phyloP scores from a whole-genome alignment of 768 basidiomycete genomes.

The Dacryopinax primogenitus region DNA sequence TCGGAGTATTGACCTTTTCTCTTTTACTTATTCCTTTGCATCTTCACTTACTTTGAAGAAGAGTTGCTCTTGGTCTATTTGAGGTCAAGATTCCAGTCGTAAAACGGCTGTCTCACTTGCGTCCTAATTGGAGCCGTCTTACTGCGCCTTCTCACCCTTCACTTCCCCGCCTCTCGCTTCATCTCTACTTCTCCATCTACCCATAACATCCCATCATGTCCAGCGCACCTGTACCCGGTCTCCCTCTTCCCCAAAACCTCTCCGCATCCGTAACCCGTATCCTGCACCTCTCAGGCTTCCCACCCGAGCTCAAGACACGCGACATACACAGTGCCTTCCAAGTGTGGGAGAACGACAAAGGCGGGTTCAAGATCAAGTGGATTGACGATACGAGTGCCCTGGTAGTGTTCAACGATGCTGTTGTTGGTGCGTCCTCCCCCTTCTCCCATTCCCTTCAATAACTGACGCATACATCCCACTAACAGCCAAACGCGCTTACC shows the following conservation, averaged over 20 bases:
- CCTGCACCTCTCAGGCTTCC: constrained; percentile 81
- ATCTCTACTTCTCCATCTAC: not conserved
- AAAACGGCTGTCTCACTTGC: not conserved
- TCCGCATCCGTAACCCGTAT: constrained; percentile 95
- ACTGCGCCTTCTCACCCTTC: not conserved
- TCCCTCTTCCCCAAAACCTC: constrained; percentile 28
- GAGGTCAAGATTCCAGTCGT: not conserved
- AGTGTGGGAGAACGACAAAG: constrained; percentile 72
- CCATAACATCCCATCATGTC: constrained; percentile 3
- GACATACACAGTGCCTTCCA: constrained; percentile 73
- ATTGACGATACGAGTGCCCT: constrained; percentile 89
- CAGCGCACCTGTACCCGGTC: not conserved
- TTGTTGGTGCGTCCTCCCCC: constrained; percentile 56
- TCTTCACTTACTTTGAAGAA: too few relatives aligned
- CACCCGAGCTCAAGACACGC: constrained; percentile 91
- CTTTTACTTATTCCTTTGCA: not conserved
- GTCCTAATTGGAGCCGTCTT: not conserved
- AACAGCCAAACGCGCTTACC: constrained; percentile 88
- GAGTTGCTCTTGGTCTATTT: too few relatives aligned
- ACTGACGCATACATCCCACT: not conserved
- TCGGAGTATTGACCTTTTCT: not conserved
- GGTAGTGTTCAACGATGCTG: constrained; percentile 86
- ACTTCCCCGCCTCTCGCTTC: constrained; percentile 4
- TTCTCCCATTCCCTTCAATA: constrained; percentile 8
- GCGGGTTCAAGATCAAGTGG: constrained; percentile 99